phyloP scores from a whole-genome alignment of 106 monocot species.

The Amphibolis antarctica region DNA sequence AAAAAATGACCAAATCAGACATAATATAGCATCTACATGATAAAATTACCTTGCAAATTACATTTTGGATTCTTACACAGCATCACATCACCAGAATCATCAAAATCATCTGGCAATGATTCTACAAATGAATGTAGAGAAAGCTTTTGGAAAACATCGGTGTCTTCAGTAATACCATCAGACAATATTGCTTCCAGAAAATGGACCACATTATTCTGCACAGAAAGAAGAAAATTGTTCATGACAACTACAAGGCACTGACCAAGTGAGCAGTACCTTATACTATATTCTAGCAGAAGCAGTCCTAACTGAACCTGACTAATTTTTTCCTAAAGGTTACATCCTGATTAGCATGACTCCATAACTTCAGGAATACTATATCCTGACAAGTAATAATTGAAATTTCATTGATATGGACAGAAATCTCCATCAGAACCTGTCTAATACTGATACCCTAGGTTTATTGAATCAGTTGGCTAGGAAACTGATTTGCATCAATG shows the following conservation, averaged over 20 bases:
- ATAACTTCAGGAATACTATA: too few species aligned
- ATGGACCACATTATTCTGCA: slow-evolving; percentile 20
- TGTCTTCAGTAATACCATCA: slow-evolving; percentile 20
- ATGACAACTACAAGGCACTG: neutral
- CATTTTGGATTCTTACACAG: slow-evolving; percentile 3
- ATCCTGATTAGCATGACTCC: too few species aligned
- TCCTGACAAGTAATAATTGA: too few species aligned
- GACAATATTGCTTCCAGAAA: slow-evolving; percentile 42
- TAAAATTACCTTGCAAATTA: slow-evolving; percentile 44
- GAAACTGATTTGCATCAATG: too few species aligned
- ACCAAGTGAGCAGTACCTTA: too few species aligned
- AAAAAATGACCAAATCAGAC: neutral
- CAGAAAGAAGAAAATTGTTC: neutral
- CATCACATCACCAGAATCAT: slow-evolving; percentile 10
- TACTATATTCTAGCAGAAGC: neutral
- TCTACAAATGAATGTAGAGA: slow-evolving; percentile 18
- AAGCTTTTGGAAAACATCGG: slow-evolving; percentile 6
- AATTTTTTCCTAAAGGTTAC: too few species aligned
- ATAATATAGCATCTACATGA: neutral
- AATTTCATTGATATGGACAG: too few species aligned
- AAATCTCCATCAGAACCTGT: too few species aligned
- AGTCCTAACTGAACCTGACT: neutral
- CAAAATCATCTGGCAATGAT: slow-evolving; percentile 29
- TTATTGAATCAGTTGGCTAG: too few species aligned
- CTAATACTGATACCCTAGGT: too few species aligned